Evolutionary conservation across 1,139 yeast species (phyloP).

Genomic region (Kurtzmaniella natalensis): DNA sequence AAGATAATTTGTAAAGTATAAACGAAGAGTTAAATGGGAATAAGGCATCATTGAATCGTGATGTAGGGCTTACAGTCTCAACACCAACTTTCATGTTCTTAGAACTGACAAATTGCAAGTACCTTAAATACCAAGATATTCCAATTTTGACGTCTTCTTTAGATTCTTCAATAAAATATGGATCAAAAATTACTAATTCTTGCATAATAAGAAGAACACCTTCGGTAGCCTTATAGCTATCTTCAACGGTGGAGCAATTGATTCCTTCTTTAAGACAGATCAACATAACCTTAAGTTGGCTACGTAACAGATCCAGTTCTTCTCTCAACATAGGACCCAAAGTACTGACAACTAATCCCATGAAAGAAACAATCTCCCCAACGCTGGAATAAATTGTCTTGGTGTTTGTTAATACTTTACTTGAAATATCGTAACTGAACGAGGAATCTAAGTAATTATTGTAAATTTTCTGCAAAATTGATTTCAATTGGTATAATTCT

Average conservation of each 20-base stretch:
- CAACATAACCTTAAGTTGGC: conserved; percentile 25
- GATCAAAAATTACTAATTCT: conserved; percentile 40
- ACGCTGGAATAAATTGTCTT: conserved; percentile 25
- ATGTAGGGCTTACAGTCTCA: conserved; percentile 30
- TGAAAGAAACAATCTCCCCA: conserved; percentile 20
- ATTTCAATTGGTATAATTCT: conserved; percentile 44
- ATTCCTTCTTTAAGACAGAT: conserved; percentile 29
- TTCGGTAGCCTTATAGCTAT: conserved; percentile 22
- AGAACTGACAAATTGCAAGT: conserved; percentile 30
- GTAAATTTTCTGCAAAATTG: conserved; percentile 45
- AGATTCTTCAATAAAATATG: conserved; percentile 29
- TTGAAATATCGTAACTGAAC: conserved; percentile 41
- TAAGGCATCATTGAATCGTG: conserved; percentile 28
- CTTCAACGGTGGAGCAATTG: conserved; percentile 28
- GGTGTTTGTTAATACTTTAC: conserved; percentile 25
- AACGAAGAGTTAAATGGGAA: conserved; percentile 40
- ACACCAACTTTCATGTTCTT: conserved; percentile 38
- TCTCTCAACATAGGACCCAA: conserved; percentile 36
- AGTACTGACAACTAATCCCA: conserved; percentile 30
- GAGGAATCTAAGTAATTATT: conserved; percentile 41
- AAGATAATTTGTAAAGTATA: conserved; percentile 32
- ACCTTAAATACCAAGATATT: conserved; percentile 22
- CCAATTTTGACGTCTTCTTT: conserved; percentile 10
- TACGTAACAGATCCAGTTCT: conserved; percentile 12
- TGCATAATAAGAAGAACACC: conserved; percentile 30